Conservation (phyloP, 305 asterid species). For the Solanum hybrid region DNA sequence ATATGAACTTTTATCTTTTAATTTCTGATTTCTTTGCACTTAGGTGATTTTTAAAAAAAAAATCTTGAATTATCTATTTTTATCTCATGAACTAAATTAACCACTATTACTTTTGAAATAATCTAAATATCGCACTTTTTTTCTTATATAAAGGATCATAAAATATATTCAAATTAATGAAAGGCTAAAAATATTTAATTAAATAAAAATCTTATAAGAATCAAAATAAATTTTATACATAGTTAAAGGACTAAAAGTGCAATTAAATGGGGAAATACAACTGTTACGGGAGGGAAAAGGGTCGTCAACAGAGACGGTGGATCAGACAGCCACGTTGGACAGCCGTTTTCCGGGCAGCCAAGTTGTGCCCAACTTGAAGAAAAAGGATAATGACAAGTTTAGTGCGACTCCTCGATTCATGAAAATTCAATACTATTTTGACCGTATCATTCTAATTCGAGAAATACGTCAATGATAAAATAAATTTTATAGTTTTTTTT, state of each 20-base stretch:
- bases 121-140: neutral
- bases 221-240: neutral
- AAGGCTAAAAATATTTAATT: neutral
- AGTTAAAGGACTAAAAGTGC: neutral
- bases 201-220: too few species aligned
- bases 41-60: too few species aligned
- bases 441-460: too few species aligned
- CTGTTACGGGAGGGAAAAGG: neutral
- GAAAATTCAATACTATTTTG: neutral
- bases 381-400: neutral
- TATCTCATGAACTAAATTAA: too few species aligned
- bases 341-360: neutral
- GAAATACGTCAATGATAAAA: too few species aligned
- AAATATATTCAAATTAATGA: neutral
- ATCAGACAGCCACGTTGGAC: constrained; percentile 29
- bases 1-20: too few species aligned
- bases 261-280: neutral
- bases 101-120: too few species aligned
- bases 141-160: neutral
- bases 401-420: neutral
- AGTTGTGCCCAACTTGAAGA: neutral
- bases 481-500: too few species aligned
- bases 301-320: constrained; percentile 9
- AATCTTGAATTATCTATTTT: too few species aligned
- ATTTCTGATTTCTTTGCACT: too few species aligned